Base-by-base conservation (phyloP, 2,329 filamentous ascomycete genomes). In the Botryosphaeria dothidea region DNA sequence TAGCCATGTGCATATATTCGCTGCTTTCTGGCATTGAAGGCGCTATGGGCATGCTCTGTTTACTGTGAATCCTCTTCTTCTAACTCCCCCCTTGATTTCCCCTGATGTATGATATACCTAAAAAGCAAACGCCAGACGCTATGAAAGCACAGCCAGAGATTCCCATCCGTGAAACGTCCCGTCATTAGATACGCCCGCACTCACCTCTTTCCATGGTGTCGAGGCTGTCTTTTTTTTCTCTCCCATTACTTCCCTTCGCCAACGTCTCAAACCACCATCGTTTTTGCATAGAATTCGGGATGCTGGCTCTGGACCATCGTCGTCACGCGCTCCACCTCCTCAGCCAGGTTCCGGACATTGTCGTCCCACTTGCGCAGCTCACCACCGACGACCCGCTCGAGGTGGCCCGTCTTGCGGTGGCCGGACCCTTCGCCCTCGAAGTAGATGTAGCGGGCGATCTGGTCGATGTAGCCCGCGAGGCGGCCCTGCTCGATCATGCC, bases 401-500 rank as follows among this genome's bases (percentile, higher is more conserved):
- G 85, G 54, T 89, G 86, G 29, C 87, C 83, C n/a, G 87, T 91
- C 62, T 87, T 87, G 72, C 88, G 88, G 74, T 89, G 84, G 1
- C 88, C 89, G 3, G 86, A 89, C 7, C 88, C 89, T 72, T 92
- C 90, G 34, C 87, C 87, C 73, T 95, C 92, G 75, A 99, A 99
- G 81, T 89, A 93, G 66, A 99, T 93, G 11, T 93, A 81, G 15
- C 90, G 86, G 65, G 93, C 92, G 65, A 99, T 93, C 81, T 99
- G 95, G 78, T 99, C 94, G 72, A 99, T 98, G 65, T 90, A 88
- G 7, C 94, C 95, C 3, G 90, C 87, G 60, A 99, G 80, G 34
- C 95, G 88, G 9, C 92, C 93, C 78, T 97, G 93, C 81, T 98
- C 93, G 71, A 99, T 92, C 95, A 99, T 99, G 71, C 88, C 86